Base-by-base conservation (phyloP, 805 yeast species). In the Millerozyma acaciae region DNA sequence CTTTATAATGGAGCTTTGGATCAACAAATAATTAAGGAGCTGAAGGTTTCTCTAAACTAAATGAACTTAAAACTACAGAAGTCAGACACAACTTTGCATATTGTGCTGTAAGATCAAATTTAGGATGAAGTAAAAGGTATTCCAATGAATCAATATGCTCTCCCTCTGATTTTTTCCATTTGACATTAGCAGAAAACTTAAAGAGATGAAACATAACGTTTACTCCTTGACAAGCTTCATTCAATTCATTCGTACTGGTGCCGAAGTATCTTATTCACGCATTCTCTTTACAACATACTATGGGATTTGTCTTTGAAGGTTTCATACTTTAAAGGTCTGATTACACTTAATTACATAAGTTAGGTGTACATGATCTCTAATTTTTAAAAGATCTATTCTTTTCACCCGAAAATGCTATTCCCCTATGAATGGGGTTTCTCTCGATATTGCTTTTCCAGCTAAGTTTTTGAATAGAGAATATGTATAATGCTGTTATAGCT, bases 401-500 rank as follows among this genome's bases (percentile, higher is more conserved):
- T 20, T 10, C 8, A 8, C 22, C 22, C 9, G n/a, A n/a, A 20
- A 20, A 20, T 8, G 22, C 22, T 20, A 20, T 20, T 20, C 22
- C 22, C 22, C 22, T 20, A 20, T 20, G 22, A 20, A 20, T 10
- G 22, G 22, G 22, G 9, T 20, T 20, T 20, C 22, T 20, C 22
- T 20, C 22, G 10, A 20, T 20, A 20, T 20, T 20, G 22, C 22
- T 20, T 20, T 8, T 10, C 22, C 9, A 20, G 22, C 22, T 20
- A 20, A 20, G 22, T 20, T 20, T 20, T 20, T 20, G 22, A 20
- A 20, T n/a, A n/a, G n/a, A n/a, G n/a, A n/a, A n/a, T n/a, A n/a
- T n/a, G n/a, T n/a, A n/a, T n/a, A n/a, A n/a, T 20, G 22, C 22
- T 20, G 22, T 20, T 20, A 20, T 20, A 20, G 22, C 22, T 20